phyloP scores from a whole-genome alignment of 1,139 yeast genomes.

The Blastobotrys elegans region DNA sequence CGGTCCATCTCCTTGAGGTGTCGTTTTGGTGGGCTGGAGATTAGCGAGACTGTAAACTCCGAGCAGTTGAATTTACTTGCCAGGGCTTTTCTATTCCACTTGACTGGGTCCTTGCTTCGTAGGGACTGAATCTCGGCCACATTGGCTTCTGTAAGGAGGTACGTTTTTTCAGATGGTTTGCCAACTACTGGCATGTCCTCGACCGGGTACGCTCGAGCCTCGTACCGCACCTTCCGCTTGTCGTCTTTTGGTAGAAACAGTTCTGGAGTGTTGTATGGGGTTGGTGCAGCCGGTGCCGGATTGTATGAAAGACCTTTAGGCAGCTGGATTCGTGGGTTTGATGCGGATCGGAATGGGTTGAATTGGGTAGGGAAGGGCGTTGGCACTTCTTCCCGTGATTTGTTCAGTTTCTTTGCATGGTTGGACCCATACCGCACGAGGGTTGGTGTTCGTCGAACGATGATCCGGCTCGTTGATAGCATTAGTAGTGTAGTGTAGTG shows the following conservation, averaged over 20 bases:
- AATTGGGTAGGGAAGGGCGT: constrained; percentile 37
- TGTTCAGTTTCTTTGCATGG: constrained; percentile 6
- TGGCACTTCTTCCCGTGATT: constrained; percentile 15
- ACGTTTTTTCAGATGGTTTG: constrained; percentile 47
- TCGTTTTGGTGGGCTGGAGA: constrained; percentile 41
- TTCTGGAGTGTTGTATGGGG: constrained; percentile 62
- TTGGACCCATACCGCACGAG: constrained; percentile 4
- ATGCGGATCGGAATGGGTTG: constrained; percentile 41
- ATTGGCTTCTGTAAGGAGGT: constrained; percentile 57
- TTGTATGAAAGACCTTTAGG: constrained; percentile 39
- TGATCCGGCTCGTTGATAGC: no score
- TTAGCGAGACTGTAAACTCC: constrained; percentile 49
- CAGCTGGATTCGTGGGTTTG: constrained; percentile 34
- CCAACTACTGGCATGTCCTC: constrained; percentile 36
- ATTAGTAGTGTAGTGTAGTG: no score
- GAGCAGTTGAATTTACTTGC: constrained; percentile 60
- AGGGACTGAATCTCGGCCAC: constrained; percentile 57
- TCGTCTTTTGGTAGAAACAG: constrained; percentile 66
- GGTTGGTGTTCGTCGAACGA: no score
- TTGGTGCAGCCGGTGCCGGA: constrained; percentile 44
- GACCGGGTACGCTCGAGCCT: constrained; percentile 24
- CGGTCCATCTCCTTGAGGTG: constrained; percentile 42
- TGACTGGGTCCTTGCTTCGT: constrained; percentile 56
- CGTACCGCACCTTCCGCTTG: constrained; percentile 44
- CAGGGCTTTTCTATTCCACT: constrained; percentile 63